A percentile compares a stretch with the other conserved stretches of the same genome.
phyloP scores from a whole-genome alignment of 495 filamentous ascomycete genomes.

The Neurospora africana region DNA sequence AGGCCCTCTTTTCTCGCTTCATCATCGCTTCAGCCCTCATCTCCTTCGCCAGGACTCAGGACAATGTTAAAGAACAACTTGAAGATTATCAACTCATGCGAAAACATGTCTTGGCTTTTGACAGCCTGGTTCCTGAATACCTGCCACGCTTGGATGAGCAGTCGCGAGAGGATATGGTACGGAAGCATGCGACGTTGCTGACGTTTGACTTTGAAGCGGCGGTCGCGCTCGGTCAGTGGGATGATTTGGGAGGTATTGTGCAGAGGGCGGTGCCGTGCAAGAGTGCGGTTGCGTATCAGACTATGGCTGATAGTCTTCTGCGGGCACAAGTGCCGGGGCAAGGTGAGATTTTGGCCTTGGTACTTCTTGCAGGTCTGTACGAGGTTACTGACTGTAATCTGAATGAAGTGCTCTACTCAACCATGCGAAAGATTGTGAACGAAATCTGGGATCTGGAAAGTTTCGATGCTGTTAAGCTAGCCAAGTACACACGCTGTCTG shows the following conservation, averaged over 20 bases:
- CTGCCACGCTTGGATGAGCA: conserved; percentile 31
- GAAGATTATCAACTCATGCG: conserved; percentile 51
- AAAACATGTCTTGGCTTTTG: conserved; percentile 47
- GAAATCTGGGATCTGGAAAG: conserved; percentile 43
- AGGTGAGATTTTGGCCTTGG: no score
- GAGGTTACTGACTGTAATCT: neutral
- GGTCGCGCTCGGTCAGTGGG: conserved; percentile 55
- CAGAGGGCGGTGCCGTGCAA: conserved; percentile 36
- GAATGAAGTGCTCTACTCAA: conserved; percentile 34
- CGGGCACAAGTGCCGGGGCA: conserved; percentile 42
- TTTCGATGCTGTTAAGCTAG: conserved; percentile 45
- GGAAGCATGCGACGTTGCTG: conserved; percentile 53
- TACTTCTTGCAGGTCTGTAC: no score
- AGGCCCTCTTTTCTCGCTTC: conserved; percentile 58
- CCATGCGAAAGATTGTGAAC: conserved; percentile 52
- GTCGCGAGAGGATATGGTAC: conserved; percentile 39
- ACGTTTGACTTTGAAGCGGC: conserved; percentile 71
- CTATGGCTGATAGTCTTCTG: conserved; percentile 53
- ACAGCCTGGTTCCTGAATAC: conserved; percentile 26
- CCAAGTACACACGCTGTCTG: conserved; percentile 62
- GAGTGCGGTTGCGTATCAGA: conserved; percentile 30
- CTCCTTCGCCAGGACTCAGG: conserved; percentile 53
- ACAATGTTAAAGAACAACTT: conserved; percentile 45
- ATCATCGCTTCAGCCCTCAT: conserved; percentile 49
- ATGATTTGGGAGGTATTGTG: conserved; percentile 50